Evolutionary conservation across 179 eudicot species (phyloP), one percentile per base, ranked within the genome.

Genomic region (Silene coronaria): DNA sequence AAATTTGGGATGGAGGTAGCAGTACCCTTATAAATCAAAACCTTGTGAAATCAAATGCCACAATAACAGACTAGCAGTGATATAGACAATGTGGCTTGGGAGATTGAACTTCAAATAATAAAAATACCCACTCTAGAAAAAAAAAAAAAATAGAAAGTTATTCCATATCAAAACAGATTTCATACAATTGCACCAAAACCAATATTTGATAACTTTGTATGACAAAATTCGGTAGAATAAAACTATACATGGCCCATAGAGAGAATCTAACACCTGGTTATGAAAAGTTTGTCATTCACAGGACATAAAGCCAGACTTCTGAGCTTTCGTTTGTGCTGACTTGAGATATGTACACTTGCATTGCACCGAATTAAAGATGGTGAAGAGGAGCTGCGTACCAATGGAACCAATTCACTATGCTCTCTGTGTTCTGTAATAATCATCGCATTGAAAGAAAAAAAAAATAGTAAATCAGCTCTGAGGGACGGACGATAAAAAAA

Each of bases 291-390:
- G 75, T 85, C 89, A 73, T 88, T 89, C 76, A 89, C 86, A 27
- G 98, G 98, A 77, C 97, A 89, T 76, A 90, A 57, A 67, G 84
- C 82, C 76, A 94, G 87, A 85, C 91, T 94, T 87, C 96, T 86
- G 80, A 90, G 82, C 89, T 94, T 94, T 82, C 98, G 89, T 84
- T 92, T 94, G 84, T 94, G 98, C 82, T 89, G 97, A 79, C 96
- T 89, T 45, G 96, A 77, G 76, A 90, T 76, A 69, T 89, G 84
- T 77, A 77, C 70, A 71, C 83, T 82, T 63, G 87, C 80, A 76
- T 84, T 85, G 79, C 92, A 90, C 67, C 77, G 89, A 48, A 94
- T 76, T 42, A 81, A 71, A 71, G 80, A 67, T 8, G 97, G 89
- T 45, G 91, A 89, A 71, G 91, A 83, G 78, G 81, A 14, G 80